These are phyloP conservation scores for Oryza nivara DNA, from an alignment of 176 grass and related monocot species.

Conservation along the genomic window DNA sequence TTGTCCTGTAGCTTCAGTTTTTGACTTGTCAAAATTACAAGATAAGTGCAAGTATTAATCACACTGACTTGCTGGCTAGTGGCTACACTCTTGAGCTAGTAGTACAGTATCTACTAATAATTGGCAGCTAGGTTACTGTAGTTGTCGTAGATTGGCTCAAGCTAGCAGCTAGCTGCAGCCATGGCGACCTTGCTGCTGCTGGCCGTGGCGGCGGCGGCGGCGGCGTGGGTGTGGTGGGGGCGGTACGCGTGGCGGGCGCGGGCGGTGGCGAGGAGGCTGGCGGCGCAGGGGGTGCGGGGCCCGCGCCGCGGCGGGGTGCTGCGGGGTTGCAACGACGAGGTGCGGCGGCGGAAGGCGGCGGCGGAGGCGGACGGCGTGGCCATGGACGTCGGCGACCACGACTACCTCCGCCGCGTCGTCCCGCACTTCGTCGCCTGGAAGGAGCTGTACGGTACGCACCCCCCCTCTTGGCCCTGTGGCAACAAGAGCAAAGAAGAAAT, in stretches of 20 bases:
- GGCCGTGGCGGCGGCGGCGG: background rate
- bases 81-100: background rate
- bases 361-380: background rate
- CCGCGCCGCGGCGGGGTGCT: conserved; percentile 42
- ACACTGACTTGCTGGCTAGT: no score
- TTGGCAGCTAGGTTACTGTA: background rate
- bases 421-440: conserved; percentile 44
- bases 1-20: background rate
- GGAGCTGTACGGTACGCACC: conserved; percentile 44
- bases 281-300: conserved; percentile 47
- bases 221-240: conserved; percentile 22
- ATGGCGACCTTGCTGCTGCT: background rate
- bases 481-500: no score
- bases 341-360: background rate
- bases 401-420: conserved; percentile 26
- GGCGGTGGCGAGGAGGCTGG: conserved; percentile 22
- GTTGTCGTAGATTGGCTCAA: background rate
- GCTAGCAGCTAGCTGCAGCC: background rate
- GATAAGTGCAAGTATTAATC: no score
- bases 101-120: background rate
- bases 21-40: no score
- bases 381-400: conserved; percentile 44
- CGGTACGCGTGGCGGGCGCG: conserved; percentile 43
- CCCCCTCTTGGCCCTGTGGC: no score
- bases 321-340: conserved; percentile 32